Conservation (phyloP, 352 stramenopile species). For the Chrysophaeum taylorii region DNA sequence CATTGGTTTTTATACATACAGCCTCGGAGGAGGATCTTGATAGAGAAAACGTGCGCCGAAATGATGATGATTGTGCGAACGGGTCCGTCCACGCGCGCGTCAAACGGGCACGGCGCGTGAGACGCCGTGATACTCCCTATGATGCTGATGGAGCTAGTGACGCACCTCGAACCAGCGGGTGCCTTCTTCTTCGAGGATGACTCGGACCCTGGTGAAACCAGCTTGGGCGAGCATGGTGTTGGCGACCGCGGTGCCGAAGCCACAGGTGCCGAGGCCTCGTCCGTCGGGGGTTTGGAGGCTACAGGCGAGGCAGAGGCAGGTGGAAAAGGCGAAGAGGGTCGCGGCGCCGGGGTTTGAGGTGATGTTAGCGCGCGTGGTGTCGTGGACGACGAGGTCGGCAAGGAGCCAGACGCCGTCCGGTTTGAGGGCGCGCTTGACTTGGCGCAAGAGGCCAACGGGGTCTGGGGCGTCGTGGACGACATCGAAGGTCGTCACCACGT, state of each 20-base stretch:
- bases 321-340: conserved; percentile 17
- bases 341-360: neutral
- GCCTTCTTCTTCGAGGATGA: conserved; percentile 11
- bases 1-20: no score
- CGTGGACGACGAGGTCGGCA: neutral
- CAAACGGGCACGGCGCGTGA: no score
- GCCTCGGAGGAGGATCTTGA: no score
- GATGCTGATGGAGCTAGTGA: no score
- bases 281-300: conserved; percentile 15
- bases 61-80: no score
- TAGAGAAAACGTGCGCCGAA: no score
- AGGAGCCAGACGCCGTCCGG: conserved; percentile 16
- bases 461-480: conserved; percentile 18
- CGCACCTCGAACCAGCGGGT: conserved; percentile 19
- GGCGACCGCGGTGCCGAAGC: conserved; percentile 12
- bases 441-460: conserved; percentile 13
- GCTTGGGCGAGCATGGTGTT: conserved; percentile 12
- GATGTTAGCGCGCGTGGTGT: conserved; percentile 12
- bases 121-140: conserved; percentile 9
- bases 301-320: conserved; percentile 18
- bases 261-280: conserved; percentile 12
- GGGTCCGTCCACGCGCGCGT: no score
- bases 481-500: conserved; percentile 20
- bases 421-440: conserved; percentile 16
- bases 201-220: conserved; percentile 12